Evolutionary conservation across 345 rosid genomes (phyloP), one percentile per base, ranked within the genome.

Genomic region (Populus alba): DNA sequence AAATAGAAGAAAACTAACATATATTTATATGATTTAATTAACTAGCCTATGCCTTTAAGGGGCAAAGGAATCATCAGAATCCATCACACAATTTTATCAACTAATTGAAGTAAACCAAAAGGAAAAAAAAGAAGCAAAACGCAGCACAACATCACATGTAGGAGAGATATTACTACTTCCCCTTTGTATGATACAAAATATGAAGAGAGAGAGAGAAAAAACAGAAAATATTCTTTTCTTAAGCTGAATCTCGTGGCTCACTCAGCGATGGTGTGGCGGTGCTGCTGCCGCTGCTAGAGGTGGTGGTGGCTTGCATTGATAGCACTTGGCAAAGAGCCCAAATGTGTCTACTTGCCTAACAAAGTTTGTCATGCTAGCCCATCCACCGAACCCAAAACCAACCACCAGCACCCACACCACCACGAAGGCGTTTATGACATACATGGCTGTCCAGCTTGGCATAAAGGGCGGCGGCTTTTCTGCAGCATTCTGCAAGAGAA

Each of bases 291-390:
- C 66, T 1, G 83, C 66, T 1, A 87, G 77, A 5, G 97, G 82
- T 15, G 71, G 47, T 2, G 95, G 88, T 10, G 99, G 81, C 77
- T 96, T 92, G 91, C 99, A 97, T 75, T 97, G 99, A 82, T 97
- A 97, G 87, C 99, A 97, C 86, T 91, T 97, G 1, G 99, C 97
- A 18, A 97, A 97, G 53, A 97, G 93, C 23, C 99, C 99, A 73
- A 97, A 97, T 0, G 95, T 87, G 51, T 97, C 94, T 0, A 97
- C 90, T 85, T 97, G 99, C 78, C 72, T 85, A 22, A 97, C 88
- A 74, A 97, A 97, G 81, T 97, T 94, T 84, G 94, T 90, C 69
- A 97, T 75, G 86, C 99, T 97, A 6, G 99, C 99, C 99, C 99
- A 97, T 71, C 97, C 98, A 38, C 95, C 98, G 69, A 92, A 80